These are phyloP conservation scores for Vigna unguiculata DNA, from an alignment of 306 rosid genomes.

Conservation along the genomic window DNA sequence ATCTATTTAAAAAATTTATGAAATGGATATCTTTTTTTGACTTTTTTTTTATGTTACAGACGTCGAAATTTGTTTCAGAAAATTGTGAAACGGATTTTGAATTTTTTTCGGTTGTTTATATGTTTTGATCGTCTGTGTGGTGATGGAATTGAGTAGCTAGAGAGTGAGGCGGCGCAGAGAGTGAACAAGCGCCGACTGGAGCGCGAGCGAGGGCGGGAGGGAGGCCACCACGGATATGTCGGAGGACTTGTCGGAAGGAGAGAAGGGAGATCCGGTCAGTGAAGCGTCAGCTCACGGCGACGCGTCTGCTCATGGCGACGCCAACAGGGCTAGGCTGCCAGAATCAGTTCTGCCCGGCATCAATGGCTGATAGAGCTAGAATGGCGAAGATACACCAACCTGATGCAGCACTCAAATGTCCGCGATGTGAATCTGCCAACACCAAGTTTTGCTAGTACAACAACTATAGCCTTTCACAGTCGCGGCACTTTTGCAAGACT, in stretches of 20 bases:
- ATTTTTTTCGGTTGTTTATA: too few species aligned
- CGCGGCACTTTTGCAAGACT: conserved; percentile 90
- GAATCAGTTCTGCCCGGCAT: conserved; percentile 80
- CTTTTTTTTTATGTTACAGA: too few species aligned
- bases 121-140: not conserved
- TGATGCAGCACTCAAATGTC: conserved; percentile 68
- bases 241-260: conserved; percentile 97
- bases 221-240: conserved; percentile 99
- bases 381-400: conserved; percentile 71
- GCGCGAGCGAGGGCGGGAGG: conserved; percentile 88
- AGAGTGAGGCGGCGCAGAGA: conserved; percentile 79
- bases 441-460: conserved; percentile 94
- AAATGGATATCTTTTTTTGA: too few species aligned
- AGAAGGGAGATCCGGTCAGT: conserved; percentile 77
- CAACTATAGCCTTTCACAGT: conserved; percentile 82
- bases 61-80: too few species aligned
- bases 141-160: conserved; percentile 61
- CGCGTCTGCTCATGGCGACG: too few species aligned
- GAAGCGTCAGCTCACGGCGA: conserved; percentile 80
- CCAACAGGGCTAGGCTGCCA: conserved; percentile 59
- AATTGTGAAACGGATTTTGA: too few species aligned
- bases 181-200: conserved; percentile 76
- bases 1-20: too few species aligned
- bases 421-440: conserved; percentile 84
- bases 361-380: conserved; percentile 82